Conservation (phyloP, 2,329 filamentous ascomycete species). For the Polychaeton citri region DNA sequence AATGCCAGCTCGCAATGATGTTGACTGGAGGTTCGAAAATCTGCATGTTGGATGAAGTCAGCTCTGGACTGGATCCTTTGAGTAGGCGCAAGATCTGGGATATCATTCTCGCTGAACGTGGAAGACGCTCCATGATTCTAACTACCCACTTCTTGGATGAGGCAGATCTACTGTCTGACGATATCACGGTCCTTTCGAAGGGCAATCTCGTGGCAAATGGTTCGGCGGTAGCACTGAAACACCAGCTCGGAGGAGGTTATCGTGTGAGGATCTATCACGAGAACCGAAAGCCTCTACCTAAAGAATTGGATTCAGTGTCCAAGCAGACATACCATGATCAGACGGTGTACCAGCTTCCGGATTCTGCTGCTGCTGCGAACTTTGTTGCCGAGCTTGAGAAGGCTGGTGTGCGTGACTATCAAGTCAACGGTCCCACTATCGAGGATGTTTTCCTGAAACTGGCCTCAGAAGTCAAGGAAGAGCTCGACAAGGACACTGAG, state of each 20-base stretch:
- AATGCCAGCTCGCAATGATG: slow-evolving; percentile 85
- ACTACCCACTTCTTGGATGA: slow-evolving; percentile 90
- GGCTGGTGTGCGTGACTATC: slow-evolving; percentile 55
- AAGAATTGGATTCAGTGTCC: slow-evolving; percentile 11
- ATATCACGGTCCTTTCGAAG: slow-evolving; percentile 74
- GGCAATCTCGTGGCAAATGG: slow-evolving; percentile 68
- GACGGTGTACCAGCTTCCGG: slow-evolving; percentile 56
- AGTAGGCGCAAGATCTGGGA: slow-evolving; percentile 84
- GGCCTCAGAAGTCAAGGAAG: slow-evolving; percentile 58
- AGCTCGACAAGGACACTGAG: slow-evolving; percentile 14
- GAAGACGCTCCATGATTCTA: slow-evolving; percentile 63
- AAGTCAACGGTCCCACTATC: slow-evolving; percentile 73
- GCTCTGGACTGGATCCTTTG: slow-evolving; percentile 70
- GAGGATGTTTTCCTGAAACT: slow-evolving; percentile 80
- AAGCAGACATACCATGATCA: slow-evolving; percentile 51
- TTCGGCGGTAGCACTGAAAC: slow-evolving; percentile 70
- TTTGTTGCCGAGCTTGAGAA: slow-evolving; percentile 59
- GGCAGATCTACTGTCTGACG: slow-evolving; percentile 72
- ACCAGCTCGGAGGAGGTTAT: slow-evolving; percentile 66
- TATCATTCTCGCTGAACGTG: slow-evolving; percentile 70
- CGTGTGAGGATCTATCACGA: slow-evolving; percentile 59
- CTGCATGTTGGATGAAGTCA: slow-evolving; percentile 78
- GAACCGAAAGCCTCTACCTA: slow-evolving; percentile 15
- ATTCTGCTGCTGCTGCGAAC: slow-evolving; percentile 55
- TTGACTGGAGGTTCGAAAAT: slow-evolving; percentile 54